Evolutionary conservation across 106 monocot genomes (phyloP), one percentile per base, ranked within the genome.

Genomic region (Chionographis japonica): DNA sequence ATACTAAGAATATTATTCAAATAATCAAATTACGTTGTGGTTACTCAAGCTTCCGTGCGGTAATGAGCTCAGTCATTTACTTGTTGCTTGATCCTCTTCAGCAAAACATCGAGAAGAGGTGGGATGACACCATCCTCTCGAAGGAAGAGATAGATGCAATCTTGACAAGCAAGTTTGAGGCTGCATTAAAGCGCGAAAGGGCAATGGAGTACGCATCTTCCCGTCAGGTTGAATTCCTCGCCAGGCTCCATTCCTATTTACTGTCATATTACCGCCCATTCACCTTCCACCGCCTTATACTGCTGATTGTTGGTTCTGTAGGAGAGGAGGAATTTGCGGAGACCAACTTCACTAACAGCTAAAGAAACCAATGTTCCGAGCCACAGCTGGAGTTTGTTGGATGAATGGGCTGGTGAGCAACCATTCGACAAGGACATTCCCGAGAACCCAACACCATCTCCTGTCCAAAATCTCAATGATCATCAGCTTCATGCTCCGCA

Each of bases 321-420:
- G 92, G 82, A 70, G 27, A 83, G 68, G 64, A 75, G 63, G 40
- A 64, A 60, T 49, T 4, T 50, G 3, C 50, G 70, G 37, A 80
- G 85, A 61, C 74, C 73, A 37, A 65, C 56, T 12, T 71, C 68
- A 43, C 60, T 69, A 12, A 41, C 61, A 12, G 43, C 65, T 39
- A 54, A 71, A 54, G 80, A 78, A 52, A 19, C 67, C 1, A 64
- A 66, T 37, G 59, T 37, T 7, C 61, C 71, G 41, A 72, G 80
- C 51, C 64, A 61, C 8, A 80, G 85, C 61, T 85, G 80, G 88
- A 93, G 73, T 71, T 86, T 85, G 83, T 74, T 88, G 7, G 92
- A 92, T 35, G 51, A 77, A 37, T 91, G 91, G 91, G 78, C 86
- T 3, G 77, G 75, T 12, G 56, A 65, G 35, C 93, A 84, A 66